Base-by-base conservation (phyloP, 768 basidiomycete genomes). In the Russula vinacea region DNA sequence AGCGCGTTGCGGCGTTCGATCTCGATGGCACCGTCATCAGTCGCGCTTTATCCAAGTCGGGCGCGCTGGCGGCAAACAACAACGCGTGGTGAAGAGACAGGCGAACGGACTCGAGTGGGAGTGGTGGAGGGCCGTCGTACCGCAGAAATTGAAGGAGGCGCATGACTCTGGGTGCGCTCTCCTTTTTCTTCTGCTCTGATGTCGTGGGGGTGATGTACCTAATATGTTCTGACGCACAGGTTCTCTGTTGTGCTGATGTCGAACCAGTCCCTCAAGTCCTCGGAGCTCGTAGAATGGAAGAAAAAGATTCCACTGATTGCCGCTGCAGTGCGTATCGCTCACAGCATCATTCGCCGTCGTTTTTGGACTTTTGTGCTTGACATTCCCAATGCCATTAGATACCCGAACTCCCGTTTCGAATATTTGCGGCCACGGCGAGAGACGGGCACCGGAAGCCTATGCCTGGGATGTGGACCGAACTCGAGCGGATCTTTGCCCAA, bases 391-490 rank as follows among this genome's bases (percentile, higher is more conserved):
- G 2, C 26, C 14, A 5, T 22, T 22, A 94, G 92, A 74, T 94
- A n/a, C 80, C 84, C 0, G 77, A 82, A 19, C 77, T 91, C 0
- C 92, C 93, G 0, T 88, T 97, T 70, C 84, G 83, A 50, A 68
- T 96, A 40, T 81, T 94, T 61, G 94, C 90, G 9, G 93, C 93
- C 0, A 84, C 81, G 2, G 84, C 80, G 6, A 85, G 80, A 67
- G 93, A 96, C 69, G 79, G 79, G 37, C 92, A 83, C 69, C 79
- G 94, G 17, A 97, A 97, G 74, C 94, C 94, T 4, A 87, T 91
- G 79, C 84, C 84, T 13, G 92, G 92, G 3, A 93, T 95, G 82
- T 96, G 88, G 86, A 78, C 82, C 62, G 86, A 87, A 66, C 74
- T 95, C 52, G 83, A 86, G 68, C 78, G 77, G 2, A 78, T 90